Conservation (phyloP, 202 grass and related monocot species). For the Panicum virgatum region DNA sequence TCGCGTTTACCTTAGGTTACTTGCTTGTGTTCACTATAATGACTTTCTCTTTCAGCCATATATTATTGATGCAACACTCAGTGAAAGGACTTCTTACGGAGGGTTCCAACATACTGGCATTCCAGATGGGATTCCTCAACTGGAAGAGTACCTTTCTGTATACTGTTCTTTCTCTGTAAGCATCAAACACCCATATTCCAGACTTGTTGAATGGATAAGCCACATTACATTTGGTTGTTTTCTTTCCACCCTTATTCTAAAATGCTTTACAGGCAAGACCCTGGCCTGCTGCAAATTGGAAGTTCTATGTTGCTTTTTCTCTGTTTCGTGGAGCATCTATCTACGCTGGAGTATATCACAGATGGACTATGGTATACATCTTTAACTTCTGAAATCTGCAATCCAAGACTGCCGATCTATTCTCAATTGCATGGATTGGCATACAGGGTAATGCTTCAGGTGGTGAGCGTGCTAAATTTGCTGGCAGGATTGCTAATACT, state of each 20-base stretch:
- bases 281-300: conserved; percentile 91
- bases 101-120: conserved; percentile 68
- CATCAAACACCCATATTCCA: conserved; percentile 5
- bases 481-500: conserved; percentile 52
- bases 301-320: conserved; percentile 89
- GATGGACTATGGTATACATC: conserved; percentile 84
- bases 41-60: conserved; percentile 56
- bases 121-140: conserved; percentile 88
- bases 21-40: conserved; percentile 20
- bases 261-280: conserved; percentile 61
- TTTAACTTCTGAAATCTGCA: conserved; percentile 33
- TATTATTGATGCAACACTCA: conserved; percentile 52
- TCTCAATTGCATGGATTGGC: conserved; percentile 50
- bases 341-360: conserved; percentile 90
- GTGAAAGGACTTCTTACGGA: conserved; percentile 50
- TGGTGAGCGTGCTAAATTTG: conserved; percentile 81
- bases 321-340: conserved; percentile 92
- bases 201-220: not conserved
- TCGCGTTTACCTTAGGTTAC: not conserved
- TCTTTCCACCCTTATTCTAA: conserved; percentile 16
- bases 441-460: conserved; percentile 97
- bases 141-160: conserved; percentile 84
- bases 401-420: conserved; percentile 9
- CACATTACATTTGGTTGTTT: conserved; percentile 26
- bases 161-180: conserved; percentile 85